Evolutionary conservation across 768 basidiomycete species (phyloP), one percentile per base, ranked within the genome.

Genomic region (Fomitopsis pulvina): DNA sequence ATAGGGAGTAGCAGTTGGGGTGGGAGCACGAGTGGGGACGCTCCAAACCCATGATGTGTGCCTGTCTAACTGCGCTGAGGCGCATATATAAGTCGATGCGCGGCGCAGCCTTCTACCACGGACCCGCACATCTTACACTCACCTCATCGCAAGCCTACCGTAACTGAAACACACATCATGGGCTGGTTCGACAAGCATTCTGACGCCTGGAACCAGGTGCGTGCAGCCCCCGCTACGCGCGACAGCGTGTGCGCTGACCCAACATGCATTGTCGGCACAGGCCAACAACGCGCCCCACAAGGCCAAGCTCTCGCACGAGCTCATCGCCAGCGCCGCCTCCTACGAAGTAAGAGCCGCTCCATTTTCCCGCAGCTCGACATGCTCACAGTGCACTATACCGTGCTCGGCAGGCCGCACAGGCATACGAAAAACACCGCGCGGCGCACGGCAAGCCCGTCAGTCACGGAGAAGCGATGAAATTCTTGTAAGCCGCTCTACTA

Each of bases 251-350:
- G 29, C 45, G 14, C 11, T 39, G 20, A 16, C 37, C 25, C 21
- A 28, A 10, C n/a, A 29, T 22, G 16, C 10, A 26, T 20, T 43
- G 24, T 10, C 28, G 25, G 14, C 38, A 11, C 52, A 83, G 80
- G 73, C 75, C 41, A 29, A 48, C 16, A 74, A 72, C 43, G 71
- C 71, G 11, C 73, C 71, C 10, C 83, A 84, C 70, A 67, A 82
- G 67, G 77, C 83, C 1, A 48, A 65, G 49, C 65, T 84, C 47
- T 77, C 80, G 7, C 85, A 87, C 63, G 79, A 87, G 66, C 62
- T 86, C 37, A 73, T 87, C 53, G 80, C 81, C 41, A 82, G 67
- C 37, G 85, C 85, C 39, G 84, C 83, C 4, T 65, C 80, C 26
- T 87, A 73, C 64, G 81, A 80, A 72, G 82, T 78, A 29, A 24